Percentiles rank a stretch among this genome's conserved stretches.
phyloP scores from a whole-genome alignment of 768 basidiomycete genomes.

The Pisolithus albus region DNA sequence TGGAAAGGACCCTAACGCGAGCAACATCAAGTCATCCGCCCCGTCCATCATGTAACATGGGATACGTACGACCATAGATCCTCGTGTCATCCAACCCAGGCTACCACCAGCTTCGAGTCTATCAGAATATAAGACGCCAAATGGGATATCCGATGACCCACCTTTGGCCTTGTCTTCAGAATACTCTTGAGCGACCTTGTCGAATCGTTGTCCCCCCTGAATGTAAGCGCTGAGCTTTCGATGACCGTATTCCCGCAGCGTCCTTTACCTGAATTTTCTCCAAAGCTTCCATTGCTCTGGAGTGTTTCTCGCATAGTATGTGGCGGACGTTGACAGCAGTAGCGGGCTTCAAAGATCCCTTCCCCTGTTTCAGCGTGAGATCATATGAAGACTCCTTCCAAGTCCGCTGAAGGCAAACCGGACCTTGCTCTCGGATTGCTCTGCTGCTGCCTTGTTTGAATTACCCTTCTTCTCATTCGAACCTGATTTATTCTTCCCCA shows the following conservation, averaged over 20 bases:
- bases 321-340: constrained; percentile 82
- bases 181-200: constrained; percentile 85
- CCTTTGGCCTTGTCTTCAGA: constrained; percentile 91
- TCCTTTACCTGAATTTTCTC: constrained; percentile 64
- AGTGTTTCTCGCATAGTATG: constrained; percentile 84
- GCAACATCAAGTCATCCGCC: constrained; percentile 1
- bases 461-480: constrained; percentile 18
- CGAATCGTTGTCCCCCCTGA: constrained; percentile 74
- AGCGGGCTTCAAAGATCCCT: constrained; percentile 65
- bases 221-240: neutral
- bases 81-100: constrained; percentile 81
- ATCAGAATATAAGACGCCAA: constrained; percentile 2
- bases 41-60: neutral
- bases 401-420: neutral
- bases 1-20: constrained; percentile 61
- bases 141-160: constrained; percentile 15
- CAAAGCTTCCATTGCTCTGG: constrained; percentile 70
- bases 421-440: constrained; percentile 21
- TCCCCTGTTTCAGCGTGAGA: constrained; percentile 31
- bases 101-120: constrained; percentile 62
- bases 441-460: constrained; percentile 13
- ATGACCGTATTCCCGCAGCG: neutral
- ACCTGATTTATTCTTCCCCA: constrained; percentile 26
- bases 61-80: constrained; percentile 68
- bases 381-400: neutral